Conservation (phyloP, 2,329 filamentous ascomycete genomes). For the Aspergillus luchuensis region DNA sequence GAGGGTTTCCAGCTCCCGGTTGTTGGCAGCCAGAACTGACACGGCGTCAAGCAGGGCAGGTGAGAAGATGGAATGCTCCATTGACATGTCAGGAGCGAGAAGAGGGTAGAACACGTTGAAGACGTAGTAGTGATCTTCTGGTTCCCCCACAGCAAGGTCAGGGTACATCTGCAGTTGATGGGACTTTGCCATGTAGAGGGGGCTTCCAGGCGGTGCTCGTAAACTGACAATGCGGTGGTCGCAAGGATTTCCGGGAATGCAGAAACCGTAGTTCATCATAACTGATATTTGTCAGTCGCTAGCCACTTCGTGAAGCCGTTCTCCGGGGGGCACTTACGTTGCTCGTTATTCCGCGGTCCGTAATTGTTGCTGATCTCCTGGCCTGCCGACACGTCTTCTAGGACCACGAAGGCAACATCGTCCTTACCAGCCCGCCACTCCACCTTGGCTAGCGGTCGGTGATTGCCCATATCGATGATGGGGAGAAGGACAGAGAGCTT, state of each 20-base stretch:
- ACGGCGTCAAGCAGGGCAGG: constrained; percentile 46
- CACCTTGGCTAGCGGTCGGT: constrained; percentile 62
- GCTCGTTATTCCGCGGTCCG: constrained; percentile 73
- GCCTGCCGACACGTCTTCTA: constrained; percentile 53
- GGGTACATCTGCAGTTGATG: constrained; percentile 39
- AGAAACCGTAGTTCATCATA: constrained; percentile 52
- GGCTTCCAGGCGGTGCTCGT: constrained; percentile 42
- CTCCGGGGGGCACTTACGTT: constrained; percentile 43
- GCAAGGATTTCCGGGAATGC: constrained; percentile 45
- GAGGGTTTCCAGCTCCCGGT: constrained; percentile 41
- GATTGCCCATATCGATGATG: constrained; percentile 72
- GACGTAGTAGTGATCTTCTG: constrained; percentile 46
- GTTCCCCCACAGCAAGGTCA: constrained; percentile 26
- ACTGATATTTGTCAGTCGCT: constrained; percentile 28
- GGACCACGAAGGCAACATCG: constrained; percentile 45
- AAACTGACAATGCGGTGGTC: constrained; percentile 48
- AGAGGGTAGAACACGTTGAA: constrained; percentile 50
- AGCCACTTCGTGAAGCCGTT: neutral
- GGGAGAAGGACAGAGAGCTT: constrained; percentile 71
- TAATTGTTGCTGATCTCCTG: constrained; percentile 70
- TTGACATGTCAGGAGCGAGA: constrained; percentile 31
- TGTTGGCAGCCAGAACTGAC: constrained; percentile 45
- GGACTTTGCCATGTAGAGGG: constrained; percentile 42
- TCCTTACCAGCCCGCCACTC: constrained; percentile 57
- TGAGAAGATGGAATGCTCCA: constrained; percentile 48